These are phyloP conservation scores for Trametes coccinea DNA, from an alignment of 768 basidiomycete genomes.

Conservation along the genomic window DNA sequence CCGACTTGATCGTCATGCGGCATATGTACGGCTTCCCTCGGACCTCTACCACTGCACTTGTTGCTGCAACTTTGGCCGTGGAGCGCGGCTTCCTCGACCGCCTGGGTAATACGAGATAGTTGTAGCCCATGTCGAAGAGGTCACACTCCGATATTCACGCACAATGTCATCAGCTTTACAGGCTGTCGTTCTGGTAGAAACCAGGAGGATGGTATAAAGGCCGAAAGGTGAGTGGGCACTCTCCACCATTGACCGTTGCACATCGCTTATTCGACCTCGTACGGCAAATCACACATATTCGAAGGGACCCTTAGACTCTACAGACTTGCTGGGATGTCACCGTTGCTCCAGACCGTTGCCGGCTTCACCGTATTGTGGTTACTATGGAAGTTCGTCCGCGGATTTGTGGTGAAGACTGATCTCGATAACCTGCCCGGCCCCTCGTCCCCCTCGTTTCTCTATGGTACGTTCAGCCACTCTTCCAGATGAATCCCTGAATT, in stretches of 20 bases:
- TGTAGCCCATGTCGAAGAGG: not conserved
- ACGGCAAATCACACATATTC: not conserved
- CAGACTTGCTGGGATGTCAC: not conserved
- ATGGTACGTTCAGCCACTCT: not conserved
- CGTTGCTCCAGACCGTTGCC: slow-evolving; percentile 1
- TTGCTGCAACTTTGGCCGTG: not conserved
- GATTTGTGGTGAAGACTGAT: not conserved
- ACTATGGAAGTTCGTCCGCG: slow-evolving; percentile 1
- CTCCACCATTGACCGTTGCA: not conserved
- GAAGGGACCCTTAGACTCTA: not conserved
- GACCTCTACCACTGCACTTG: not conserved
- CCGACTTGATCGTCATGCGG: slow-evolving; percentile 1
- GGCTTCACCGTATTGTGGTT: not conserved
- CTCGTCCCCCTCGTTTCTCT: not conserved
- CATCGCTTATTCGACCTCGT: not conserved
- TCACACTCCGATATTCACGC: not conserved
- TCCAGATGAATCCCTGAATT: not conserved
- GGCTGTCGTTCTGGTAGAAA: too few species aligned
- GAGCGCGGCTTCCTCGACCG: not conserved
- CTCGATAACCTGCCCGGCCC: slow-evolving; percentile 14
- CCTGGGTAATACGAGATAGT: too few species aligned
- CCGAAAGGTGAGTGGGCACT: not conserved
- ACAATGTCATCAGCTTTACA: not conserved
- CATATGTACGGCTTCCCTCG: not conserved
- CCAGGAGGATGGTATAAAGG: not conserved